phyloP scores from a whole-genome alignment of 208 protist species.

The Herpetomonas tarakana region DNA sequence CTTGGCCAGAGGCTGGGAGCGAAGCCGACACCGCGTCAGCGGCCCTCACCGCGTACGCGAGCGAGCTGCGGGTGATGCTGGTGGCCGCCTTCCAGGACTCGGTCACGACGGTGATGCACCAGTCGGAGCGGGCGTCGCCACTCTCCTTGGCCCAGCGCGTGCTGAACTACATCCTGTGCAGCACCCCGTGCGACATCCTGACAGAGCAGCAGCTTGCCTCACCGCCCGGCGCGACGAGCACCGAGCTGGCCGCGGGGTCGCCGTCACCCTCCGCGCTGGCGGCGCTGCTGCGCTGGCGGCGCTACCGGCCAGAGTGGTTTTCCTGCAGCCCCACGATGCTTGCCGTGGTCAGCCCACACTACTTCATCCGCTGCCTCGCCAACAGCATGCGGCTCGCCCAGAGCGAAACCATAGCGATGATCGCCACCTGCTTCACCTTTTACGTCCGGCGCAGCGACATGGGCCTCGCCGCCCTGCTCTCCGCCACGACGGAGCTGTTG shows the following conservation, averaged over 20 bases:
- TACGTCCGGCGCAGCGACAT: slow-evolving; percentile 44
- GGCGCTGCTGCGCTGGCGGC: neutral
- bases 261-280: neutral
- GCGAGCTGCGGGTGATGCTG: slow-evolving; percentile 57
- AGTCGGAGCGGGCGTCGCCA: neutral
- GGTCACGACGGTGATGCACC: slow-evolving; percentile 25
- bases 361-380: slow-evolving; percentile 40
- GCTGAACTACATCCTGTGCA: slow-evolving; percentile 41
- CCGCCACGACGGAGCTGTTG: slow-evolving; percentile 59
- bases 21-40: neutral
- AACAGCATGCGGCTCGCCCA: slow-evolving; percentile 22
- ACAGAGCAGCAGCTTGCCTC: neutral
- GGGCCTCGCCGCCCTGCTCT: slow-evolving; percentile 54
- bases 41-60: slow-evolving; percentile 38
- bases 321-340: slow-evolving; percentile 58
- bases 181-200: slow-evolving; percentile 8
- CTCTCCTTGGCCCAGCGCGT: slow-evolving; percentile 26
- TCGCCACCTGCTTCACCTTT: slow-evolving; percentile 53
- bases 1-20: neutral
- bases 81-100: slow-evolving; percentile 50
- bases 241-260: no score
- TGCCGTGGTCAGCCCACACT: slow-evolving; percentile 47
- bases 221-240: neutral
- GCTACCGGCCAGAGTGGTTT: slow-evolving; percentile 24
- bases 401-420: slow-evolving; percentile 32